Evolutionary conservation across 2,329 filamentous ascomycete genomes (phyloP).

Genomic region (Pseudocercospora fijiensis): DNA sequence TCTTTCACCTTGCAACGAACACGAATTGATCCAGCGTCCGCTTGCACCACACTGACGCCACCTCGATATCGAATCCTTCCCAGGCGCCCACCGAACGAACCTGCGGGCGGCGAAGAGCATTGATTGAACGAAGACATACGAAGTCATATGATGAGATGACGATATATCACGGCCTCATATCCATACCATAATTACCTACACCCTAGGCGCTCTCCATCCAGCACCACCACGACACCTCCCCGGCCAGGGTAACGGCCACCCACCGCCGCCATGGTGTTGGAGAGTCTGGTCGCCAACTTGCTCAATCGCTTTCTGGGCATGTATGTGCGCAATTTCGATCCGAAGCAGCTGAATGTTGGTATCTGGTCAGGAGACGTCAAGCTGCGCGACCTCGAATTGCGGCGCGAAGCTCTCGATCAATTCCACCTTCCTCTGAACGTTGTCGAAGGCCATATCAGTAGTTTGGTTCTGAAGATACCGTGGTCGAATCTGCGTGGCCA

Average conservation of each 20-base stretch:
- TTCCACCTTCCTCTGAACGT: constrained; percentile 96
- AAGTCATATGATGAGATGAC: neutral
- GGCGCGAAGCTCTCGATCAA: constrained; percentile 93
- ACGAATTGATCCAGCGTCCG: neutral
- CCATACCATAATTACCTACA: neutral
- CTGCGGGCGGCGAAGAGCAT: neutral
- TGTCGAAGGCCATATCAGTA: constrained; percentile 87
- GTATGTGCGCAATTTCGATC: constrained; percentile 99
- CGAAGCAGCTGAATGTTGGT: constrained; percentile 93
- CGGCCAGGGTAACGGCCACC: constrained; percentile 71
- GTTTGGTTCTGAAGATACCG: constrained; percentile 88
- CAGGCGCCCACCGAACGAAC: neutral
- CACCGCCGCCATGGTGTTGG: constrained; percentile 71
- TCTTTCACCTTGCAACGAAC: neutral
- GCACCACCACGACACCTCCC: constrained; percentile 40
- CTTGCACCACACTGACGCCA: neutral
- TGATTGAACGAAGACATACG: neutral
- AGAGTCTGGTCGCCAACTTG: constrained; percentile 92
- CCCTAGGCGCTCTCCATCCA: neutral
- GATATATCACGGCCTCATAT: neutral
- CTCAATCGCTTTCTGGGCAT: constrained; percentile 99
- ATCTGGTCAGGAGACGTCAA: constrained; percentile 99
- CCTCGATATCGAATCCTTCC: neutral
- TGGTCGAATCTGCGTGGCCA: constrained; percentile 96
- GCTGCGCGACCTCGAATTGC: constrained; percentile 85